Base-by-base conservation (phyloP, 1,284 basidiomycete genomes). In the Tilletia setariae region DNA sequence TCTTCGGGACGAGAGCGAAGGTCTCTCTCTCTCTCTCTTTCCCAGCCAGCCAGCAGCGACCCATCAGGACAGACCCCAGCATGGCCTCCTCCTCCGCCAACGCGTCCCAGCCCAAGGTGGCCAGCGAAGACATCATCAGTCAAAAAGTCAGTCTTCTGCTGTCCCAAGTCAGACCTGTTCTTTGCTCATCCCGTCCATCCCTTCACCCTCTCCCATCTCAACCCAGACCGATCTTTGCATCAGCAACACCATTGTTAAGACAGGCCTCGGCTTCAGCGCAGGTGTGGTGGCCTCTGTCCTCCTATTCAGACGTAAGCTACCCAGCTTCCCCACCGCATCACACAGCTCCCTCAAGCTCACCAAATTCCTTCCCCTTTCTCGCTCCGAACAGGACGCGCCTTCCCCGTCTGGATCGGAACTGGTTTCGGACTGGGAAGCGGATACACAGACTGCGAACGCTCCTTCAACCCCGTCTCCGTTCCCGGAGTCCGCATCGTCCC, bases 211-310 rank as follows among this genome's bases (percentile, higher is more conserved):
- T 53, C 53, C 66, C 64, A 9, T 8, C 25, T 51, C 66, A 9
- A 21, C 11, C n/a, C 72, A 80, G 78, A 75, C 69, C 68, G 74
- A 72, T 68, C 69, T 72, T 28, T 78, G 85, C 83, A 80, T 86
- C 67, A 84, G 84, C 67, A 85, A 85, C 79, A 78, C 84, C 47
- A 76, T 86, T 74, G 85, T 86, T 67, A 84, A 83, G 85, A 94
- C 94, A 70, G 94, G 94, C 77, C 89, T 98, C 76, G 95, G 95
- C 70, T 94, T 98, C 84, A 90, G 93, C 79, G 90, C 90, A 59
- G 95, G 95, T 82, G 92, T 98, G 70, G 89, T 98, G 68, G 90
- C 92, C 44, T 96, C 93, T 53, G 95, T 97, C 72, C 88, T 98
- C 74, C 87, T 97, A 83, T 97, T 98, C 89, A 89, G 90, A 84